Base-by-base conservation (phyloP, 345 rosid genomes). In the Gynandropsis gynandra region DNA sequence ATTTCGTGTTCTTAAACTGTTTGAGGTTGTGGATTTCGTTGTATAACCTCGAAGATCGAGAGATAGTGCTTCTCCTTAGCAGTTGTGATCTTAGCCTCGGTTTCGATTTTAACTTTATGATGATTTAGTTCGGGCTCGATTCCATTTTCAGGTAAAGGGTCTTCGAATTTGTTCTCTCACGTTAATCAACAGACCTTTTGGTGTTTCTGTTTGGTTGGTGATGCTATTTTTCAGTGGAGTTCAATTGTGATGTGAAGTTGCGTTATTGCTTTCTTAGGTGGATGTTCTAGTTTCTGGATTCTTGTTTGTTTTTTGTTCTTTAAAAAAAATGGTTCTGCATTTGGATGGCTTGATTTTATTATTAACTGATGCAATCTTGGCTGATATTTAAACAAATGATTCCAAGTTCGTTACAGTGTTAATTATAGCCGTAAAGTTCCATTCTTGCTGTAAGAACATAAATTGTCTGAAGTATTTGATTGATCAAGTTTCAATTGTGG, bases 401-500 rank as follows among this genome's bases (percentile, higher is more conserved):
- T 44, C 14, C 48, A 13, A 31, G 8, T 5, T 5, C 4, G 5
- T 24, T 5, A 24, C n/a, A n/a, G n/a, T n/a, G n/a, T n/a, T n/a
- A n/a, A n/a, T n/a, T n/a, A n/a, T n/a, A n/a, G n/a, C n/a, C n/a
- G n/a, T 2, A 24, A 24, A 24, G 29, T 5, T 58, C 11, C 13
- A 43, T 34, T 45, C 17, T 11, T 10, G 20, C 13, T 41, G 16
- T 40, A 42, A 17, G 34, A 24, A 9, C 5, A 16, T 13, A 45
- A 47, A 4, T 63, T 31, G 47, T 49, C 19, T 50, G 58, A 42
- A 61, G 40, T 38, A 2, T 64, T 38, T 52, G 43, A 20, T 36
- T 47, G 49, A 17, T 54, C 16, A 27, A 12, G n/a, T 6, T 61
- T 19, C 47, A 36, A 20, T 24, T 41, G 27, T 67, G 34, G 17